Percentiles rank a stretch among this genome's conserved stretches.
Conservation (phyloP, 345 rosid species). For the Lepidium didymum region DNA sequence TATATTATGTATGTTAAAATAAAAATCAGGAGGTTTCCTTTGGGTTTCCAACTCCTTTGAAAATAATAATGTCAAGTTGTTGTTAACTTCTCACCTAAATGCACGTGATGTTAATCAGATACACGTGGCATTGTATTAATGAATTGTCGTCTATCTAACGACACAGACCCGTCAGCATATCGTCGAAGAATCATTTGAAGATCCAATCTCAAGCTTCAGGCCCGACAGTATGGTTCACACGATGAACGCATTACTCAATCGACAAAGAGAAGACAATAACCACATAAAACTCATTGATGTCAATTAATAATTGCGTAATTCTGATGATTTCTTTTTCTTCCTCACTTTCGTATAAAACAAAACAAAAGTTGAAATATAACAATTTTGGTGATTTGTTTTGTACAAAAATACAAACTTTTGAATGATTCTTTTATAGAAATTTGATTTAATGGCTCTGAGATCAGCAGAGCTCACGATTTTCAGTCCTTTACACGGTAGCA, state of each 20-base stretch:
- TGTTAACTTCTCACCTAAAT: conserved; percentile 12
- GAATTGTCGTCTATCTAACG: conserved; percentile 21
- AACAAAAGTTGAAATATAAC: not conserved
- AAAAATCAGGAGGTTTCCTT: conserved; percentile 4
- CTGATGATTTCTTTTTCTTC: conserved; percentile 5
- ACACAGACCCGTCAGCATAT: conserved; percentile 20
- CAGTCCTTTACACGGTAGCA: conserved; percentile 32
- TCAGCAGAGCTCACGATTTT: conserved; percentile 13
- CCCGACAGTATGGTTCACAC: conserved; percentile 27
- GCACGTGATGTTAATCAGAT: conserved; percentile 13
- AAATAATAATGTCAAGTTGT: not conserved
- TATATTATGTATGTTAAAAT: not conserved
- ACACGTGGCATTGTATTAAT: conserved; percentile 19
- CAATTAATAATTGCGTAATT: conserved; percentile 15
- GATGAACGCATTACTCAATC: conserved; percentile 14
- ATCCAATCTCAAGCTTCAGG: not conserved
- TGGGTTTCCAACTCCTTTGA: not conserved
- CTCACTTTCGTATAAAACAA: conserved; percentile 4
- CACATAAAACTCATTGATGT: conserved; percentile 14
- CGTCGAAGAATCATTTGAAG: conserved; percentile 1
- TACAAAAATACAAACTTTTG: not conserved
- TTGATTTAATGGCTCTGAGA: conserved; percentile 27
- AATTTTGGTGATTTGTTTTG: not conserved
- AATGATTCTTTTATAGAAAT: not conserved
- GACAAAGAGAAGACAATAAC: conserved; percentile 21